These are phyloP conservation scores for Bromus sterilis DNA, from an alignment of 176 grass and related monocot genomes.

Conservation along the genomic window DNA sequence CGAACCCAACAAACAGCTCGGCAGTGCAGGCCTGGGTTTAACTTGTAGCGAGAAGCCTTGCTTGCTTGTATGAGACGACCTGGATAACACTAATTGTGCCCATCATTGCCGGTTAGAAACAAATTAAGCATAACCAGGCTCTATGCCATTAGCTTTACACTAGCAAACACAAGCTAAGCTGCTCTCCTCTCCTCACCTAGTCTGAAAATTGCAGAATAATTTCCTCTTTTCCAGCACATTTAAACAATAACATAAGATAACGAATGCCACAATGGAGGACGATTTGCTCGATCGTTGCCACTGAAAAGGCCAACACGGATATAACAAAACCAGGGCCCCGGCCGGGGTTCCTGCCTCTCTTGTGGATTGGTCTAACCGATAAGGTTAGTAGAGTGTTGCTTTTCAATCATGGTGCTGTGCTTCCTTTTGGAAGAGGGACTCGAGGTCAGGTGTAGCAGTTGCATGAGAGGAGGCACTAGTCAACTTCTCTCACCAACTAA, in stretches of 20 bases:
- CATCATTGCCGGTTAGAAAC: too few relatives aligned
- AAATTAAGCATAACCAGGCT: too few relatives aligned
- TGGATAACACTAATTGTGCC: background rate
- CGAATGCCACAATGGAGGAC: background rate
- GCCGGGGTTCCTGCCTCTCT: background rate
- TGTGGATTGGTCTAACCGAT: constrained; percentile 3
- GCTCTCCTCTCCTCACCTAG: background rate
- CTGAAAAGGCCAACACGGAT: background rate
- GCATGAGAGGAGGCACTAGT: background rate
- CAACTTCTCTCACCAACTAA: constrained; percentile 17
- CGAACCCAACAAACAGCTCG: too few relatives aligned
- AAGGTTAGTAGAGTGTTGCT: background rate
- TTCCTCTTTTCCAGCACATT: background rate
- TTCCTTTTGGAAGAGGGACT: constrained; percentile 16
- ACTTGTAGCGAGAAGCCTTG: background rate
- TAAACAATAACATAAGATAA: background rate
- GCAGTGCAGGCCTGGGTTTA: background rate
- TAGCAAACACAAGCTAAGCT: background rate
- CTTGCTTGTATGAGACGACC: background rate
- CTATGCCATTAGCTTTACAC: background rate
- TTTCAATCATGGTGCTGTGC: background rate
- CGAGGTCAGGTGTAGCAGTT: constrained; percentile 5
- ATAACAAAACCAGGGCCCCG: background rate
- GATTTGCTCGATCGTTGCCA: constrained; percentile 18
- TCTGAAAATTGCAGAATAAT: background rate